These are phyloP conservation scores for Fragilariopsis cylindrus DNA, from an alignment of 108 stramenopile species.

Conservation along the genomic window DNA sequence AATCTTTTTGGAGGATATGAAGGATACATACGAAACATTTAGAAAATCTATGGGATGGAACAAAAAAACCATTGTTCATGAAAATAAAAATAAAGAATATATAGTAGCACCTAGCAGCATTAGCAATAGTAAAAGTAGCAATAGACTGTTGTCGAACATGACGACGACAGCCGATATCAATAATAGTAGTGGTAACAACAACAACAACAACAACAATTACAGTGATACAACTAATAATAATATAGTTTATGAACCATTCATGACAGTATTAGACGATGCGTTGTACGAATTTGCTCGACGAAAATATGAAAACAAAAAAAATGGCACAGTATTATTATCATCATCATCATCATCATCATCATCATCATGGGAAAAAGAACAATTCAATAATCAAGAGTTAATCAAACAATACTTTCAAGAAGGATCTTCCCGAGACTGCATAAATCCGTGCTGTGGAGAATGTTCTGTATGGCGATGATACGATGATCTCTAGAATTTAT, in stretches of 20 bases:
- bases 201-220: no score
- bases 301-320: constrained; percentile 2
- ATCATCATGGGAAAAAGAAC: neutral
- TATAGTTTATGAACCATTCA: constrained; percentile 29
- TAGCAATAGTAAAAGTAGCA: no score
- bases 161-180: neutral
- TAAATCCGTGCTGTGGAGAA: constrained; percentile 25
- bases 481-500: no score
- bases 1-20: constrained; percentile 39
- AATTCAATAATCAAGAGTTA: constrained; percentile 28
- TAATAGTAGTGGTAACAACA: neutral
- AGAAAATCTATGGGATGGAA: constrained; percentile 20
- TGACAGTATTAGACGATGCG: constrained; percentile 44
- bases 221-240: no score
- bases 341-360: neutral
- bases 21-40: constrained; percentile 21
- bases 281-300: constrained; percentile 42
- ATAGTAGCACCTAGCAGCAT: no score
- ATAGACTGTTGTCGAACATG: neutral
- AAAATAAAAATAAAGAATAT: no score
- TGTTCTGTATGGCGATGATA: constrained; percentile 15
- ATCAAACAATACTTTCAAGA: constrained; percentile 35
- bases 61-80: neutral
- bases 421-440: constrained; percentile 19
- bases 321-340: neutral